These are phyloP conservation scores for Marchantia paleacea DNA, from an alignment of 225 moss, liverwort and hornwort genomes.

Conservation along the genomic window DNA sequence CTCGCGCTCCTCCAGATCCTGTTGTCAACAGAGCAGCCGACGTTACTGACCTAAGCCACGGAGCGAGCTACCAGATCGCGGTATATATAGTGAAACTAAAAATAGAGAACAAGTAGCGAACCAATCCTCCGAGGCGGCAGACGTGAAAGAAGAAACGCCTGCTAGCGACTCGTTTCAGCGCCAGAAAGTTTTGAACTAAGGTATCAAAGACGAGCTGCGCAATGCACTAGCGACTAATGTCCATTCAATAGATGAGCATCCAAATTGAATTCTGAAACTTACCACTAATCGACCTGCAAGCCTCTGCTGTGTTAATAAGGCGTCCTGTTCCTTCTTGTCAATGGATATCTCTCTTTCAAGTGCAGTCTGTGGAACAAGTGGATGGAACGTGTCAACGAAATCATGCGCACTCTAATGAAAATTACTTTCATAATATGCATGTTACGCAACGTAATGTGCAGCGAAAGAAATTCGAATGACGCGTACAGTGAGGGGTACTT, in stretches of 20 bases:
- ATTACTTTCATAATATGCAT: no score
- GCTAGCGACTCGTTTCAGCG: not conserved
- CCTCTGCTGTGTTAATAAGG: conserved; percentile 59
- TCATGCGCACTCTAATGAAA: not conserved
- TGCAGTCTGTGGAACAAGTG: conserved; percentile 27
- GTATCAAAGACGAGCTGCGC: not conserved
- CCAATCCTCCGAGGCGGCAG: not conserved
- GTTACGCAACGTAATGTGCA: no score
- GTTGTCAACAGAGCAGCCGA: not conserved
- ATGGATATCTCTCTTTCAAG: conserved; percentile 59
- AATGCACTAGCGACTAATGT: not conserved
- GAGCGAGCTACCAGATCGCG: not conserved
- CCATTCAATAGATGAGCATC: no score
- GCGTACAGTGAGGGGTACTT: no score
- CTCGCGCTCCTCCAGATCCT: conserved; percentile 67
- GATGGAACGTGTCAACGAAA: not conserved
- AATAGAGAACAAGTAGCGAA: not conserved
- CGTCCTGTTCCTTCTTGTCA: conserved; percentile 66
- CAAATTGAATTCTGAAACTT: not conserved
- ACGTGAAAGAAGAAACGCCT: no score
- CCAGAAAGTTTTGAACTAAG: not conserved
- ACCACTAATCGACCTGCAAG: conserved; percentile 61
- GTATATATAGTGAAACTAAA: not conserved
- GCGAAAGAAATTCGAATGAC: no score
- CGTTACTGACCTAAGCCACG: not conserved